Evolutionary conservation across 768 basidiomycete species (phyloP).

Genomic region (Trametes cingulata): DNA sequence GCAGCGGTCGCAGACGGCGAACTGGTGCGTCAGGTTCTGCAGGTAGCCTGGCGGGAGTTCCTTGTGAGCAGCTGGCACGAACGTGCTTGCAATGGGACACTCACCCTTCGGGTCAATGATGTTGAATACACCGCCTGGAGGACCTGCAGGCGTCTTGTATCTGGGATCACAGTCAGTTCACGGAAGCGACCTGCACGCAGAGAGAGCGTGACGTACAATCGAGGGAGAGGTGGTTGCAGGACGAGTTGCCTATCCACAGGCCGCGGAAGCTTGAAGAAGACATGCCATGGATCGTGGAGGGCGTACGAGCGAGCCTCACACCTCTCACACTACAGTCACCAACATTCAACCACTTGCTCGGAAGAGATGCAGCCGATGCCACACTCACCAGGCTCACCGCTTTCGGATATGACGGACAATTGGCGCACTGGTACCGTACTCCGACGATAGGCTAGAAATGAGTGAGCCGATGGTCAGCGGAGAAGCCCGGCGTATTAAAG

Average conservation of each 20-base stretch:
- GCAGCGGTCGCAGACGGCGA: conserved; percentile 86
- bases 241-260: conserved; percentile 69
- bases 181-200: conserved; percentile 1
- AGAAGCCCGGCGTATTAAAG: not conserved
- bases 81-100: conserved; percentile 9
- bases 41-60: conserved; percentile 55
- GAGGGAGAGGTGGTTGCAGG: conserved; percentile 62
- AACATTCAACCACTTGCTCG: not conserved
- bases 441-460: conserved; percentile 67
- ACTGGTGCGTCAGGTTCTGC: conserved; percentile 54
- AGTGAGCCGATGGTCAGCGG: not conserved
- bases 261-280: conserved; percentile 85
- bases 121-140: conserved; percentile 41
- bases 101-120: conserved; percentile 58
- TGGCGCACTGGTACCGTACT: conserved; percentile 85
- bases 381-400: conserved; percentile 71
- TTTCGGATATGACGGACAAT: conserved; percentile 74
- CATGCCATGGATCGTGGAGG: conserved; percentile 80
- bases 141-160: conserved; percentile 65
- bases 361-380: not conserved
- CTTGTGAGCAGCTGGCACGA: too few species aligned
- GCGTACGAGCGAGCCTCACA: conserved; percentile 81
- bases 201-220: conserved; percentile 50
- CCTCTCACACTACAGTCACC: conserved; percentile 62
- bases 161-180: conserved; percentile 37